These are phyloP conservation scores for Pichia sp. DNA, from an alignment of 1,139 yeast species.

Conservation along the genomic window DNA sequence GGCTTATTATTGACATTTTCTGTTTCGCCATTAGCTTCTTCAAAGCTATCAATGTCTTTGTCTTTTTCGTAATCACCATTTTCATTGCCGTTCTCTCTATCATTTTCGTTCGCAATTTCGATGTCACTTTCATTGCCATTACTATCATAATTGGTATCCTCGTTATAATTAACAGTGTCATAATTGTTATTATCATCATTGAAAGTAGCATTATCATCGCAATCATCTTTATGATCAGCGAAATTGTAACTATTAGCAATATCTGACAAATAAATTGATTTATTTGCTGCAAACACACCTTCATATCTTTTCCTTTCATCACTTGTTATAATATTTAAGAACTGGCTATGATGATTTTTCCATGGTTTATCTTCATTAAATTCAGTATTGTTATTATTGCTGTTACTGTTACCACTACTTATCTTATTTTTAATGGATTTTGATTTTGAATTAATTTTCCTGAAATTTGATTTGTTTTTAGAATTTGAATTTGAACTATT, in stretches of 20 bases:
- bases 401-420: slow-evolving; percentile 17
- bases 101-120: too few relatives aligned
- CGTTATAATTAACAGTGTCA: neutral
- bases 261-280: slow-evolving; percentile 38
- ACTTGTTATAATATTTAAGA: slow-evolving; percentile 49
- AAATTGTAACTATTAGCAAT: neutral
- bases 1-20: neutral
- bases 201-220: neutral
- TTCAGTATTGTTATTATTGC: slow-evolving; percentile 35
- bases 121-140: too few relatives aligned
- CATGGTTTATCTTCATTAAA: slow-evolving; percentile 94
- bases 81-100: too few relatives aligned
- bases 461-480: neutral
- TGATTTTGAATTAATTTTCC: neutral
- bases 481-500: slow-evolving; percentile 19
- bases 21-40: neutral
- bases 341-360: slow-evolving; percentile 69
- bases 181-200: neutral
- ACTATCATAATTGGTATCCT: too few relatives aligned
- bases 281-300: slow-evolving; percentile 88
- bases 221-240: neutral
- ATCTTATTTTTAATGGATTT: neutral
- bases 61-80: neutral
- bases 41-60: neutral
- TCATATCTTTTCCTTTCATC: slow-evolving; percentile 82